Evolutionary conservation across 2,329 filamentous ascomycete species (phyloP).

Genomic region (Onygena corvina): DNA sequence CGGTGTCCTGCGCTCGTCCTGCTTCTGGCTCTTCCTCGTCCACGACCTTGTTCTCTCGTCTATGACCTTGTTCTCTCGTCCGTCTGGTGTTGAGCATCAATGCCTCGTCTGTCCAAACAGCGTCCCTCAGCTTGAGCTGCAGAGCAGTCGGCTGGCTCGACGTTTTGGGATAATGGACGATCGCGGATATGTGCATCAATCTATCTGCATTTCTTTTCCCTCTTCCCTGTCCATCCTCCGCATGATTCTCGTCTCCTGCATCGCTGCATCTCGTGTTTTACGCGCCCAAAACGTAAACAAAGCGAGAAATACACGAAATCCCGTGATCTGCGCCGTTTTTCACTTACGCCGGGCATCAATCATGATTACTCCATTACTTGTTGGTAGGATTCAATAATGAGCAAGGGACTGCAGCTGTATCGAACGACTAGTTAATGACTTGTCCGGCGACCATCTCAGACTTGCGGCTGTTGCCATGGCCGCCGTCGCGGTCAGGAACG

Average conservation of each 20-base stretch:
- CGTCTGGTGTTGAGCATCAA: too few relatives aligned
- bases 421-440: background rate
- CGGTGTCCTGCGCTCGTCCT: background rate
- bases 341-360: too few relatives aligned
- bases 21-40: background rate
- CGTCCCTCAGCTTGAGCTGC: too few relatives aligned
- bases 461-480: background rate
- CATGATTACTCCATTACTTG: background rate
- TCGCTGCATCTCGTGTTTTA: constrained; percentile 7
- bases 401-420: too few relatives aligned
- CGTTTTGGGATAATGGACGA: too few relatives aligned
- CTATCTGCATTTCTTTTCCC: background rate
- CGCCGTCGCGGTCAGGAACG: background rate
- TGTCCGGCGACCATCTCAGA: background rate
- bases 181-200: too few relatives aligned
- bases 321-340: constrained; percentile 12
- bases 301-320: constrained; percentile 11
- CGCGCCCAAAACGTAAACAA: constrained; percentile 16
- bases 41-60: background rate
- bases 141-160: too few relatives aligned
- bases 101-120: too few relatives aligned
- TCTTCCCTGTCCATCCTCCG: too few relatives aligned
- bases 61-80: too few relatives aligned
- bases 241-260: background rate
- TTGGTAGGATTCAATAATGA: background rate